These are phyloP conservation scores for Sanguinoderma infundibulare DNA, from an alignment of 1,284 basidiomycete species.

Conservation along the genomic window DNA sequence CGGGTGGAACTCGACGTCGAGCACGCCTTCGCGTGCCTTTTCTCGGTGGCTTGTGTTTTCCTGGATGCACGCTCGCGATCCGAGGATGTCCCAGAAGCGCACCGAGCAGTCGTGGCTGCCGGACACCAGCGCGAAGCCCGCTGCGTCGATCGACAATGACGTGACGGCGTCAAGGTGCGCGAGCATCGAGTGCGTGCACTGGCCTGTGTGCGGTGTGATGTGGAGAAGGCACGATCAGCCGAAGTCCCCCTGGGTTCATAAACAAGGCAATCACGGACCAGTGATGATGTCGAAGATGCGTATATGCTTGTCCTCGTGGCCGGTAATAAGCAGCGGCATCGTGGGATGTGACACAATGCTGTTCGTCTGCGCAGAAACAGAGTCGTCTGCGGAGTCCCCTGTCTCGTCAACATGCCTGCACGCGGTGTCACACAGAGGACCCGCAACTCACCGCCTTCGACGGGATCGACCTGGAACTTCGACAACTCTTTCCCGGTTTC, in stretches of 20 bases:
- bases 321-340: slow-evolving; percentile 86
- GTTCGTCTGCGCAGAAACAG: slow-evolving; percentile 83
- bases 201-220: slow-evolving; percentile 61
- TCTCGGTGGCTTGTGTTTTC: slow-evolving; percentile 89
- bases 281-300: slow-evolving; percentile 86
- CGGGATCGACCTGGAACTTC: slow-evolving; percentile 69
- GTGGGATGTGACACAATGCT: slow-evolving; percentile 91
- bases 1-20: slow-evolving; percentile 87
- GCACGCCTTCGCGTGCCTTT: slow-evolving; percentile 89
- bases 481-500: slow-evolving; percentile 83
- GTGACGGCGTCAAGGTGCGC: slow-evolving; percentile 94
- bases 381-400: slow-evolving; percentile 65
- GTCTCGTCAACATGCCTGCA: slow-evolving; percentile 1
- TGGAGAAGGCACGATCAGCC: not conserved
- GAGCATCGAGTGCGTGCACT: slow-evolving; percentile 87
- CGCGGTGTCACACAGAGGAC: not conserved
- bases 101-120: slow-evolving; percentile 94
- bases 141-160: slow-evolving; percentile 86
- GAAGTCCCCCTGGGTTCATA: not conserved
- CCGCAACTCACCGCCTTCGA: slow-evolving; percentile 54
- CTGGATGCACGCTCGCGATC: slow-evolving; percentile 81
- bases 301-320: slow-evolving; percentile 94
- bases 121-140: slow-evolving; percentile 87
- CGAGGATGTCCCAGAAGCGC: slow-evolving; percentile 95
- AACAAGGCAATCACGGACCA: slow-evolving; percentile 50